Conservation (phyloP, 306 rosid species). For the Dalbergia oliveri region DNA sequence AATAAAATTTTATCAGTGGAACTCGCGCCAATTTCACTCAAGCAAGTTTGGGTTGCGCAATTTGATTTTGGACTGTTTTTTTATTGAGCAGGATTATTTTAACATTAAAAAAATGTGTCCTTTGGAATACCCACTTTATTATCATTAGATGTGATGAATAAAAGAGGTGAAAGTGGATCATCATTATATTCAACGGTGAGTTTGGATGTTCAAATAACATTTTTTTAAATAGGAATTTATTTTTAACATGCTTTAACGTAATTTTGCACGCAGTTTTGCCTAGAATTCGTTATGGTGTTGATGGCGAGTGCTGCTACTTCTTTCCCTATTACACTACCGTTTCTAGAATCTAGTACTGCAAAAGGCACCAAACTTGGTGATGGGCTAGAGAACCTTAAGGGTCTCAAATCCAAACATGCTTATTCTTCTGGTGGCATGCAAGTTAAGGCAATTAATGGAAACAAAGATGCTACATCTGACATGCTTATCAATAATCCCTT, state of each 20-base stretch:
- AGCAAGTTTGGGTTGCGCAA: too few species aligned
- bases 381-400: conserved; percentile 59
- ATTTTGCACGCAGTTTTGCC: conserved; percentile 22
- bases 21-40: too few species aligned
- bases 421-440: conserved; percentile 64
- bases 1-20: too few species aligned
- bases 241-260: conserved; percentile 33
- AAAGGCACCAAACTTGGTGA: conserved; percentile 62
- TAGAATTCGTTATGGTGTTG: conserved; percentile 66
- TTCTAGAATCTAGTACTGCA: conserved; percentile 50
- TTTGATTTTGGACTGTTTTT: too few species aligned
- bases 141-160: too few species aligned
- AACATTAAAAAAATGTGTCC: too few species aligned
- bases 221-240: background rate
- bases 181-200: too few species aligned
- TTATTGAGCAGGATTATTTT: too few species aligned
- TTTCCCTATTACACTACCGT: conserved; percentile 73
- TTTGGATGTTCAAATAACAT: too few species aligned
- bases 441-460: conserved; percentile 87
- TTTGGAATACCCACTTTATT: too few species aligned
- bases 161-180: too few species aligned
- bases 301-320: conserved; percentile 80
- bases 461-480: conserved; percentile 70
- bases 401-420: conserved; percentile 63
- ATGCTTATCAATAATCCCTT: conserved; percentile 83